Conservation (phyloP, 2,329 filamentous ascomycete species). For the Talaromyces pinophilus region DNA sequence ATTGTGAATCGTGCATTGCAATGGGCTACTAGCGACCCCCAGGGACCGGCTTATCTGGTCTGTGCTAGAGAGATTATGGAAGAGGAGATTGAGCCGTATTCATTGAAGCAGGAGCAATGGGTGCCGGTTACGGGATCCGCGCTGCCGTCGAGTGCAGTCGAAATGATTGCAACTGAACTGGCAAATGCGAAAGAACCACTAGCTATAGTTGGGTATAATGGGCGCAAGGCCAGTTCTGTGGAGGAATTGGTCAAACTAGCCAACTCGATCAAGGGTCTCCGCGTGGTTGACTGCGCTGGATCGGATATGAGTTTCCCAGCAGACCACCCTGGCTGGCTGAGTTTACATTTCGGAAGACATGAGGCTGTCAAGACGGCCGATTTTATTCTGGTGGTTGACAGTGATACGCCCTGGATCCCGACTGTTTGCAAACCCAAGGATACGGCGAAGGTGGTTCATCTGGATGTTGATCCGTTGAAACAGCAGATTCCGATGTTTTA, state of each 20-base stretch:
- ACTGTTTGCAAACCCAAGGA: slow-evolving; percentile 65
- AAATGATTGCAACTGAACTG: slow-evolving; percentile 47
- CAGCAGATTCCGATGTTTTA: slow-evolving; percentile 75
- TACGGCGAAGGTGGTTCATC: slow-evolving; percentile 62
- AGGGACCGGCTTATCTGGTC: slow-evolving; percentile 77
- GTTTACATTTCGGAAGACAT: slow-evolving; percentile 73
- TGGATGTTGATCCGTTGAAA: slow-evolving; percentile 69
- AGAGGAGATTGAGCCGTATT: slow-evolving; percentile 74
- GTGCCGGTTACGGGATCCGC: slow-evolving; percentile 68
- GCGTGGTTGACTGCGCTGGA: slow-evolving; percentile 56
- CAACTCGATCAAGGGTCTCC: slow-evolving; percentile 50
- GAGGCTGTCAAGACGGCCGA: slow-evolving; percentile 75
- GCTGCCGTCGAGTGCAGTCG: slow-evolving; percentile 52
- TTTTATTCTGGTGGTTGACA: slow-evolving; percentile 81
- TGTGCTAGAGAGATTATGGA: slow-evolving; percentile 83
- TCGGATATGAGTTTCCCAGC: slow-evolving; percentile 55
- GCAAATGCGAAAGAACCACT: slow-evolving; percentile 51
- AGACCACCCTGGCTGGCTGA: slow-evolving; percentile 59
- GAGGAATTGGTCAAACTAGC: slow-evolving; percentile 50
- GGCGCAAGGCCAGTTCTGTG: slow-evolving; percentile 48
- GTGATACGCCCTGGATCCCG: slow-evolving; percentile 92
- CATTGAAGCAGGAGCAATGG: slow-evolving; percentile 70
- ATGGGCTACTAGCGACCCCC: slow-evolving; percentile 74
- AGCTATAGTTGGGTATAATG: slow-evolving; percentile 54
- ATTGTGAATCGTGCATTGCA: slow-evolving; percentile 82